Conservation (phyloP, 345 rosid species). For the Eucalyptus caleyi region DNA sequence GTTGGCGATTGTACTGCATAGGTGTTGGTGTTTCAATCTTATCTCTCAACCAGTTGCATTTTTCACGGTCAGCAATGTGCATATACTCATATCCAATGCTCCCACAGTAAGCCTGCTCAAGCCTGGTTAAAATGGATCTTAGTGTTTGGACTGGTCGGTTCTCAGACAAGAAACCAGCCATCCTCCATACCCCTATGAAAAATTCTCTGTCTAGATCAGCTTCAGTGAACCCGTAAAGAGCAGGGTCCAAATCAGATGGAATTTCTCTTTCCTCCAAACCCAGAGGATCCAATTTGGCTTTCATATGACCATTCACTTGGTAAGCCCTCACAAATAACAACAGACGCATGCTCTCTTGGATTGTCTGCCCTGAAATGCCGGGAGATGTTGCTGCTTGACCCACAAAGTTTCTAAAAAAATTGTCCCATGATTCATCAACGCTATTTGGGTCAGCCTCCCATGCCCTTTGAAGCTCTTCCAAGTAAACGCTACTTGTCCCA, state of each 20-base stretch:
- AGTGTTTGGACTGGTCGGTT: slow-evolving; percentile 6
- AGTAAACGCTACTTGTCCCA: slow-evolving; percentile 11
- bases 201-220: slow-evolving; percentile 8
- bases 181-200: slow-evolving; percentile 9
- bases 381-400: slow-evolving; percentile 12
- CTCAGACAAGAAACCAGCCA: slow-evolving; percentile 7
- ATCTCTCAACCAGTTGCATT: slow-evolving; percentile 9
- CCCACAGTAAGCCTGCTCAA: slow-evolving; percentile 12
- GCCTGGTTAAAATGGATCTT: slow-evolving; percentile 3
- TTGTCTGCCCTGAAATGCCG: slow-evolving; percentile 6
- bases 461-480: slow-evolving; percentile 11
- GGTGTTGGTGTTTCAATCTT: slow-evolving; percentile 8
- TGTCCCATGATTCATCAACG: slow-evolving; percentile 12
- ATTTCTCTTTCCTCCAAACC: slow-evolving; percentile 1
- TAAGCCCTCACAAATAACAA: slow-evolving; percentile 6
- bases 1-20: slow-evolving; percentile 8
- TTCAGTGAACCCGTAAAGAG: slow-evolving; percentile 4
- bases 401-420: slow-evolving; percentile 8
- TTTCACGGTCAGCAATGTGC: slow-evolving; percentile 8
- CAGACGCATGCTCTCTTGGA: slow-evolving; percentile 8
- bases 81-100: slow-evolving; percentile 9
- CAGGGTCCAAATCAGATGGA: slow-evolving; percentile 3
- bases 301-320: slow-evolving; percentile 9
- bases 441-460: slow-evolving; percentile 12
- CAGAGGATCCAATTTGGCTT: slow-evolving; percentile 6